Evolutionary conservation across 2,329 filamentous ascomycete species (phyloP).

Genomic region (Coleophoma eucalyptorum): DNA sequence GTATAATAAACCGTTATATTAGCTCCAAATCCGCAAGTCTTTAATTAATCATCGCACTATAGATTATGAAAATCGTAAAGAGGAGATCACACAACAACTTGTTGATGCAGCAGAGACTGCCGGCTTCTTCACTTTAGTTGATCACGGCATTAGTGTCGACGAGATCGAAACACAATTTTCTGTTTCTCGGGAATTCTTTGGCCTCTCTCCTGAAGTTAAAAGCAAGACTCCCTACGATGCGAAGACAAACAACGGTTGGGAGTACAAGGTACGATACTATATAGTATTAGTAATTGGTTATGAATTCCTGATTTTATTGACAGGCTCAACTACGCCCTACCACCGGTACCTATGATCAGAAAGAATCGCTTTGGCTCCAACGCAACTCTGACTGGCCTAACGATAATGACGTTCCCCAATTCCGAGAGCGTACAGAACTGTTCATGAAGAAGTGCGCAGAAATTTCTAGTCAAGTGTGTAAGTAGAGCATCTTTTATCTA

Average conservation of each 20-base stretch:
- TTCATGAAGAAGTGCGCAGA: neutral
- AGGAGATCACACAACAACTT: constrained; percentile 46
- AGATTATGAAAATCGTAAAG: constrained; percentile 31
- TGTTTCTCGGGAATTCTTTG: constrained; percentile 41
- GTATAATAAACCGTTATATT: too few species aligned
- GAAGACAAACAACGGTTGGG: neutral
- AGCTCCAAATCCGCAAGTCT: too few species aligned
- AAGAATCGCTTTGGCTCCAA: neutral
- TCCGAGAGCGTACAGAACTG: neutral
- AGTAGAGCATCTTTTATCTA: too few species aligned
- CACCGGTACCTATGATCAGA: neutral
- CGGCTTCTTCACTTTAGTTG: constrained; percentile 51
- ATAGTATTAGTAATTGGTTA: too few species aligned
- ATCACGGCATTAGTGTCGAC: constrained; percentile 36
- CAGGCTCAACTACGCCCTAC: neutral
- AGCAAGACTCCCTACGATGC: constrained; percentile 33
- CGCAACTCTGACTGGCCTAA: neutral
- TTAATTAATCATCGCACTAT: too few species aligned
- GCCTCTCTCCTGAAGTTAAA: constrained; percentile 41
- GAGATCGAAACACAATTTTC: constrained; percentile 36
- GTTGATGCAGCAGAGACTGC: constrained; percentile 48
- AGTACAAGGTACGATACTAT: neutral
- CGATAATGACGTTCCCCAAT: neutral
- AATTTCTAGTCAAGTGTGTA: neutral
- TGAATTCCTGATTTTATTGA: neutral